Evolutionary conservation across 768 basidiomycete genomes (phyloP).

Genomic region (Podaxis pistillaris): DNA sequence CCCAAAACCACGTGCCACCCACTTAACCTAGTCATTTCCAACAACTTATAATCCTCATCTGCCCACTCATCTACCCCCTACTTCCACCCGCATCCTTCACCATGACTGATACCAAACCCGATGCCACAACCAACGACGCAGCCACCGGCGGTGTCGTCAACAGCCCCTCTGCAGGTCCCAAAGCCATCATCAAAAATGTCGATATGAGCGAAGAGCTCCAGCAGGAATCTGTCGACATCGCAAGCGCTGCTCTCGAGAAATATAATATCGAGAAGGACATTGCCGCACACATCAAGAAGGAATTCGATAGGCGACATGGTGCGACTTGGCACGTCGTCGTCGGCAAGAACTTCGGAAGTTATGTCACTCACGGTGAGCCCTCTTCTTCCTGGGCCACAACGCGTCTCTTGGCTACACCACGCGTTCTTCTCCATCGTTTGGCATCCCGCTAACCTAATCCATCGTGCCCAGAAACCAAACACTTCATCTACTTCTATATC

Average conservation of each 20-base stretch:
- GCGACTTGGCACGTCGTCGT: constrained; percentile 99
- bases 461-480: constrained; percentile 77
- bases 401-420: constrained; percentile 14
- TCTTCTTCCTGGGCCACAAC: not conserved
- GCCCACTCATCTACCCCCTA: not conserved
- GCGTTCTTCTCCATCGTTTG: constrained; percentile 11
- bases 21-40: not conserved
- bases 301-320: constrained; percentile 90
- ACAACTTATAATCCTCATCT: constrained; percentile 6
- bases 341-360: constrained; percentile 98
- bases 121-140: constrained; percentile 57
- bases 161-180: constrained; percentile 39
- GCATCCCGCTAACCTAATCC: constrained; percentile 15
- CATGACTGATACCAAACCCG: constrained; percentile 55
- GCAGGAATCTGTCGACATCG: constrained; percentile 88
- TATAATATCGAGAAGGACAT: constrained; percentile 98
- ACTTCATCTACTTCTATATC: constrained; percentile 99
- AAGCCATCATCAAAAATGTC: constrained; percentile 94
- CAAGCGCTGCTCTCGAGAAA: constrained; percentile 81
- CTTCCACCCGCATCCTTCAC: not conserved
- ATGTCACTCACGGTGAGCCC: constrained; percentile 89
- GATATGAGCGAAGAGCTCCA: constrained; percentile 98
- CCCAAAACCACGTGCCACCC: constrained; percentile 12
- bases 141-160: constrained; percentile 45
- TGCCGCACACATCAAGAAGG: constrained; percentile 97